Evolutionary conservation across 768 basidiomycete species (phyloP).

Genomic region (Fistulinella prunicolor): DNA sequence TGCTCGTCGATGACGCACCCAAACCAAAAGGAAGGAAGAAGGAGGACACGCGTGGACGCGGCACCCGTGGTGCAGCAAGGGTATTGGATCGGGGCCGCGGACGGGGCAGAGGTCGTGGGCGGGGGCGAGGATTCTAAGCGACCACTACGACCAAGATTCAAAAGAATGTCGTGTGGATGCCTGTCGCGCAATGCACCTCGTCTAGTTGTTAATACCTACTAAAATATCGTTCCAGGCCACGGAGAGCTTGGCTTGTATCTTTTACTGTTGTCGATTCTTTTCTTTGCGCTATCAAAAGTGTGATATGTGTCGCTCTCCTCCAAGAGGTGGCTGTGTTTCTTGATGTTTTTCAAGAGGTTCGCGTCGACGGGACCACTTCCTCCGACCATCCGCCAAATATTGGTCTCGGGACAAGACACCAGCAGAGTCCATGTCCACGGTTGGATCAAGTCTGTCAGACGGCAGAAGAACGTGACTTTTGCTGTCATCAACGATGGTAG

Average conservation of each 20-base stretch:
- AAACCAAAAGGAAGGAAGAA: slow-evolving; percentile 94
- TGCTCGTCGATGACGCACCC: slow-evolving; percentile 96
- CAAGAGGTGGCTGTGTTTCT: slow-evolving; percentile 28
- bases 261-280: slow-evolving; percentile 9
- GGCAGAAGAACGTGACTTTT: slow-evolving; percentile 88
- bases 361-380: slow-evolving; percentile 28
- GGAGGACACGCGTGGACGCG: slow-evolving; percentile 69
- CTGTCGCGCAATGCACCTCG: slow-evolving; percentile 5
- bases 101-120: slow-evolving; percentile 53
- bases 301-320: neutral
- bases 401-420: slow-evolving; percentile 20
- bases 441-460: slow-evolving; percentile 83
- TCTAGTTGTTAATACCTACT: slow-evolving; percentile 19
- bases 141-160: neutral
- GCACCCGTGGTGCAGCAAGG: slow-evolving; percentile 50
- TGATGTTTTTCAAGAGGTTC: slow-evolving; percentile 30
- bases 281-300: neutral
- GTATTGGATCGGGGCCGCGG: slow-evolving; percentile 50
- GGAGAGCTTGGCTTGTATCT: slow-evolving; percentile 22
- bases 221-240: slow-evolving; percentile 22
- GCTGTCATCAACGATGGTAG: slow-evolving; percentile 82
- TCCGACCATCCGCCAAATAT: slow-evolving; percentile 37
- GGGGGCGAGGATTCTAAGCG: slow-evolving; percentile 41
- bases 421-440: slow-evolving; percentile 54
- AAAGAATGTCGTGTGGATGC: slow-evolving; percentile 5